Conservation (phyloP, 1,139 yeast genomes). For the Candida dubliniensis region DNA sequence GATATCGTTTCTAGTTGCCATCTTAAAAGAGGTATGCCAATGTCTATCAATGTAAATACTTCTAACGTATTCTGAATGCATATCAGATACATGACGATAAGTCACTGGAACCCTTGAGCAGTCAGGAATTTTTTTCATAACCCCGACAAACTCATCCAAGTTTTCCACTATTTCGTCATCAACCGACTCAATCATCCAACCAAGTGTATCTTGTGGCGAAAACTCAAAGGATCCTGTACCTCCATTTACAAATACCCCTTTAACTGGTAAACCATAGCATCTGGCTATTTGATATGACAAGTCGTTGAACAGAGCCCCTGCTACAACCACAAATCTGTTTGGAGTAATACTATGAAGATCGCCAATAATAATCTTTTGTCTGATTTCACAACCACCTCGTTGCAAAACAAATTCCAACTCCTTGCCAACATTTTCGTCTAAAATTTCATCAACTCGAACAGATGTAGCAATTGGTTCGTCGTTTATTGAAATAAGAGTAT, state of each 20-base stretch:
- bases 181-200: constrained; percentile 75
- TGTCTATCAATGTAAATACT: constrained; percentile 77
- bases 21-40: constrained; percentile 72
- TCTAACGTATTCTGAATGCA: constrained; percentile 68
- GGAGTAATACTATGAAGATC: constrained; percentile 85
- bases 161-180: constrained; percentile 75
- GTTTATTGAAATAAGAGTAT: constrained; percentile 73
- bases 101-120: constrained; percentile 67
- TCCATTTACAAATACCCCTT: constrained; percentile 78
- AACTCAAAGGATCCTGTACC: constrained; percentile 78
- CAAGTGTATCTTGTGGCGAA: constrained; percentile 55
- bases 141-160: constrained; percentile 72
- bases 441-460: constrained; percentile 78
- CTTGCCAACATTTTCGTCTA: constrained; percentile 70
- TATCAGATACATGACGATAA: constrained; percentile 77
- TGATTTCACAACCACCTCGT: constrained; percentile 66
- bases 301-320: constrained; percentile 85
- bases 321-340: constrained; percentile 72
- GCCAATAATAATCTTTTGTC: constrained; percentile 56
- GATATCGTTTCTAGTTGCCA: constrained; percentile 74
- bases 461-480: constrained; percentile 67
- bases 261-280: constrained; percentile 77
- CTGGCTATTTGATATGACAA: constrained; percentile 88
- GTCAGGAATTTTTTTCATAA: constrained; percentile 78
- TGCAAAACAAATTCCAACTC: constrained; percentile 62